phyloP scores from a whole-genome alignment of 176 grass and related monocot species.

The Juncus inflexus region DNA sequence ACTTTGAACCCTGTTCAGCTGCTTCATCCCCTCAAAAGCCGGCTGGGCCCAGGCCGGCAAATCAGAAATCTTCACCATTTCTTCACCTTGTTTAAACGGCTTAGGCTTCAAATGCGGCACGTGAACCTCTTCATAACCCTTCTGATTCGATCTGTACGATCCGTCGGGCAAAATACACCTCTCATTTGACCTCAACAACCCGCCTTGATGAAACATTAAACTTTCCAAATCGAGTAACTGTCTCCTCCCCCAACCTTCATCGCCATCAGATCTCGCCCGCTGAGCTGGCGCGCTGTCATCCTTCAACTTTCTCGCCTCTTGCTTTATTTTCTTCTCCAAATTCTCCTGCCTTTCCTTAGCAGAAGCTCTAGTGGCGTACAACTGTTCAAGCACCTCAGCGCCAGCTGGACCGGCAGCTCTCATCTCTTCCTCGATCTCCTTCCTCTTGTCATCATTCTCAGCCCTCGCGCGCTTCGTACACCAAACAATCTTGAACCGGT shows the following conservation, averaged over 20 bases:
- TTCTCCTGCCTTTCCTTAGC: slow-evolving; percentile 90
- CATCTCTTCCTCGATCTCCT: slow-evolving; percentile 92
- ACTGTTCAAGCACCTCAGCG: slow-evolving; percentile 70
- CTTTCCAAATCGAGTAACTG: slow-evolving; percentile 87
- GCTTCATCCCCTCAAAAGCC: slow-evolving; percentile 80
- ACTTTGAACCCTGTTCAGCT: slow-evolving; percentile 91
- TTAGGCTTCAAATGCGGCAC: slow-evolving; percentile 68
- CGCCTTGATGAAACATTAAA: slow-evolving; percentile 80
- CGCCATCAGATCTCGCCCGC: slow-evolving; percentile 59
- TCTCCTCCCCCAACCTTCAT: slow-evolving; percentile 84
- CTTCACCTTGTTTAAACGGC: slow-evolving; percentile 53
- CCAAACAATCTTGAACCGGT: slow-evolving; percentile 98
- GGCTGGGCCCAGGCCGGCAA: slow-evolving; percentile 61
- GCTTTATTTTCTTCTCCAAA: slow-evolving; percentile 86
- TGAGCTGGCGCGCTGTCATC: slow-evolving; percentile 80
- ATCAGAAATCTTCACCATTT: slow-evolving; percentile 85
- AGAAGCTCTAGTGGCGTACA: slow-evolving; percentile 91
- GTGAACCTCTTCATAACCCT: slow-evolving; percentile 86
- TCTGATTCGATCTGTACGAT: slow-evolving; percentile 69
- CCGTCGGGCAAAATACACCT: slow-evolving; percentile 72
- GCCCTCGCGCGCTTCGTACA: slow-evolving; percentile 84
- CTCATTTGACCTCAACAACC: slow-evolving; percentile 87
- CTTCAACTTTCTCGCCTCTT: slow-evolving; percentile 82
- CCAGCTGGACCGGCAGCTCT: slow-evolving; percentile 35
- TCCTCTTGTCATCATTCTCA: slow-evolving; percentile 78